Evolutionary conservation across 1,139 yeast species (phyloP).

Genomic region (Suhomyces taliae): DNA sequence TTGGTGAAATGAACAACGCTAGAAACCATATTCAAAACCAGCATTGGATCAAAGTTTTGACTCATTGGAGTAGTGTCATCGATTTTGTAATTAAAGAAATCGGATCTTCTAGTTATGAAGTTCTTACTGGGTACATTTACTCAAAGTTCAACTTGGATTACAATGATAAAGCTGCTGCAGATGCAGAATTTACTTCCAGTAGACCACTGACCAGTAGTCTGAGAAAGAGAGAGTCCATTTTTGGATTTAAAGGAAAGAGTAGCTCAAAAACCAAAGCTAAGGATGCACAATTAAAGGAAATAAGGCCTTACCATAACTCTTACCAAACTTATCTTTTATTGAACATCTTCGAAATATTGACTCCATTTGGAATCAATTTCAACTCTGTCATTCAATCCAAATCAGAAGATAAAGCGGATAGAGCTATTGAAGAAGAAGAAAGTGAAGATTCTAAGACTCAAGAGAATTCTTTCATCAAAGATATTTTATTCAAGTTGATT

Average conservation of each 20-base stretch:
- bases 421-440: slow-evolving; percentile 25
- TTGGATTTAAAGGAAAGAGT: slow-evolving; percentile 29
- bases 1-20: slow-evolving; percentile 24
- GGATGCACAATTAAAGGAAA: slow-evolving; percentile 17
- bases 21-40: slow-evolving; percentile 34
- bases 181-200: slow-evolving; percentile 6
- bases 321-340: slow-evolving; percentile 37
- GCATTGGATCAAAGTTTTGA: slow-evolving; percentile 33
- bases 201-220: neutral
- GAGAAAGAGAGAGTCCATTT: slow-evolving; percentile 29
- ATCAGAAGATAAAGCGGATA: slow-evolving; percentile 17
- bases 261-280: slow-evolving; percentile 21
- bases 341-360: slow-evolving; percentile 29
- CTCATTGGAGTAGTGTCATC: slow-evolving; percentile 33
- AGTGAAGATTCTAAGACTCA: slow-evolving; percentile 15
- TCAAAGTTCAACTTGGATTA: slow-evolving; percentile 26
- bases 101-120: slow-evolving; percentile 43
- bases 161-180: slow-evolving; percentile 6
- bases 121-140: slow-evolving; percentile 33
- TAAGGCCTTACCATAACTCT: slow-evolving; percentile 36
- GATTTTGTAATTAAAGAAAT: slow-evolving; percentile 39
- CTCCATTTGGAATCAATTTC: slow-evolving; percentile 42
- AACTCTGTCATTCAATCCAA: slow-evolving; percentile 21
- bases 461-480: slow-evolving; percentile 29
- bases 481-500: slow-evolving; percentile 33